Base-by-base conservation (phyloP, 75 land plant species). In the Pinus tabuliformis region DNA sequence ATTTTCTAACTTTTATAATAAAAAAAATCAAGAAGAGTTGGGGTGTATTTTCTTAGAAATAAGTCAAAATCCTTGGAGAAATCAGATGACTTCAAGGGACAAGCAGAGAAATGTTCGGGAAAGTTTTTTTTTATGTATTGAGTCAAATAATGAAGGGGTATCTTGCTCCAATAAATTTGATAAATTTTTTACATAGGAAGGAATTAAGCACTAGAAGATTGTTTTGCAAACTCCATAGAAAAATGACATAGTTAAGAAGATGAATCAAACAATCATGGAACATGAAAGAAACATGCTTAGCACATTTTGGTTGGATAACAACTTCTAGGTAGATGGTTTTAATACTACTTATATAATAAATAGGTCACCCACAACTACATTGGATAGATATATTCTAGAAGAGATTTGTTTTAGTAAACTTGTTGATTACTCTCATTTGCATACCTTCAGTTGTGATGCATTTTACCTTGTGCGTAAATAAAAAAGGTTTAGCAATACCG, bases 1-100 rank as follows among this genome's bases (percentile, higher is more conserved):
- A 33, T 65, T 77, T 78, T 65, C 37, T 78, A 18, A 56, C 57
- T 28, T 78, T 78, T 57, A 58, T 52, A 57, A 62, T n/a, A 78
- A 58, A 73, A 78, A 20, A 37, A 70, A 1, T 64, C 26, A 11
- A 70, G 72, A 6, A 64, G 45, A 42, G 45, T 42, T 5, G 4
- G 45, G 45, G 56, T 57, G 7, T 12, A 65, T 7, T 12, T 45
- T 36, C 37, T 36, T 1, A 36, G 2, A 36, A 36, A 36, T n/a
- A 79, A 73, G 20, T 20, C 3, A 9, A 22, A 79, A 59, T 76
- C 37, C 18, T 63, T 79, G 3, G 1, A 13, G 11, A 57, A 60
- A 36, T 36, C 2, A 1, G 16, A 65, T 3, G 24, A 58, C 0
- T 58, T 73, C 30, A 63, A 49, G 13, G 21, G 3, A 49, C 12